These are phyloP conservation scores for Magnolia changhungtana DNA, from an alignment of 164 flowering plant genomes.

Conservation along the genomic window DNA sequence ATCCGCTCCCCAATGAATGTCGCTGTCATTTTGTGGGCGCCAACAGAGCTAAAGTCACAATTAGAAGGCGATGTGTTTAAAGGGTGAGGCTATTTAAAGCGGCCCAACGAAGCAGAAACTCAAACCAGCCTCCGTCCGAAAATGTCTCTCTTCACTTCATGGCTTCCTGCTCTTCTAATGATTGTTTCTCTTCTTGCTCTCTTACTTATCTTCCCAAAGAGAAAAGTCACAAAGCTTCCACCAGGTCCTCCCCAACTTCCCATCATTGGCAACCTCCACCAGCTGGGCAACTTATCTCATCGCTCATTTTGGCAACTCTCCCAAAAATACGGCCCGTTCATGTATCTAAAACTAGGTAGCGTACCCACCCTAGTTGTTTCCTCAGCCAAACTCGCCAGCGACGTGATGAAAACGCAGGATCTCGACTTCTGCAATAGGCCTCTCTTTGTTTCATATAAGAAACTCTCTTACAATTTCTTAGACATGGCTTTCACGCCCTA, in stretches of 20 bases:
- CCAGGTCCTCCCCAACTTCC: conserved; percentile 5
- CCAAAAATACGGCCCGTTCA: conserved; percentile 1
- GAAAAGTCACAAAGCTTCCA: background rate
- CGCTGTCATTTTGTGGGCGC: too few species aligned
- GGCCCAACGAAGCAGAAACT: too few species aligned
- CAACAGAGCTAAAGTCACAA: too few species aligned
- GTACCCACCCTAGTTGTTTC: conserved; percentile 6
- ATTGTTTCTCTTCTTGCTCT: background rate
- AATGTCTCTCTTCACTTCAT: too few species aligned
- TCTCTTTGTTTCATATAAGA: background rate
- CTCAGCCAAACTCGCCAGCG: background rate
- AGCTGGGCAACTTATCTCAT: background rate
- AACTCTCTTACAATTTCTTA: background rate
- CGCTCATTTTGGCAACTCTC: background rate
- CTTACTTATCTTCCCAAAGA: background rate
- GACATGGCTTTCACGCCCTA: conserved; percentile 5
- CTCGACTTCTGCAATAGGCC: conserved; percentile 10
- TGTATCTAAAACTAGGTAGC: conserved; percentile 2
- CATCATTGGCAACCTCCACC: conserved; percentile 1
- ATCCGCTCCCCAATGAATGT: too few species aligned
- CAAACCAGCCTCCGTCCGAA: too few species aligned
- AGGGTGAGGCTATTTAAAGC: too few species aligned
- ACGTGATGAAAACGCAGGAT: conserved; percentile 8
- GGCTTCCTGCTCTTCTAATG: background rate
- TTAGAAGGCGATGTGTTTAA: too few species aligned